A percentile compares a stretch with the other conserved stretches of the same genome.
Conservation (phyloP, 73 alveolate species). For the Stentor coeruleus region DNA sequence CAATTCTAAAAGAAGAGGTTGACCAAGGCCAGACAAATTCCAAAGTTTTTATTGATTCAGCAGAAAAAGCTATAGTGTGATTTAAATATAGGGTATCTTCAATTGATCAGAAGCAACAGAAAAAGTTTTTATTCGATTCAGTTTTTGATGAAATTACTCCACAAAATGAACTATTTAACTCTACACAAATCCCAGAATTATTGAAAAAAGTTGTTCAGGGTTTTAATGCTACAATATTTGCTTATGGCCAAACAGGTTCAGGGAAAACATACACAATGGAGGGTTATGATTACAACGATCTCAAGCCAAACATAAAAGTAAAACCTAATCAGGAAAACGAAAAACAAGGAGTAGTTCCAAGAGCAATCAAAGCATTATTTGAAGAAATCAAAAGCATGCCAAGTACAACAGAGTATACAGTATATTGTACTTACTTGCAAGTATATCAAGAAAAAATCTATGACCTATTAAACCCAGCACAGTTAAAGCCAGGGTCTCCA, state of each 20-base stretch:
- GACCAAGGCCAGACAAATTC: neutral
- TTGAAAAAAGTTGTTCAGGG: constrained; percentile 80
- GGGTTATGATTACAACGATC: constrained; percentile 67
- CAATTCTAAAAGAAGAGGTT: neutral
- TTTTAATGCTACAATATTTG: constrained; percentile 90
- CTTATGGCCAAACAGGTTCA: constrained; percentile 95
- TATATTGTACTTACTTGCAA: constrained; percentile 55
- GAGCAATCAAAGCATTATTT: constrained; percentile 3
- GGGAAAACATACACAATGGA: constrained; percentile 95
- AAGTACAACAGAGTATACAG: constrained; percentile 42
- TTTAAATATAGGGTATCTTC: neutral
- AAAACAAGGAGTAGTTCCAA: neutral
- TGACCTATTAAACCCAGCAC: constrained; percentile 38
- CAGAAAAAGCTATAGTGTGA: neutral
- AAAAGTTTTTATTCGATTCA: constrained; percentile 64
- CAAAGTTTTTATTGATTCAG: neutral
- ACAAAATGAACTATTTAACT: constrained; percentile 63
- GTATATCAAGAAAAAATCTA: constrained; percentile 59
- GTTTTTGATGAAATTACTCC: constrained; percentile 63
- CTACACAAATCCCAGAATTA: constrained; percentile 44
- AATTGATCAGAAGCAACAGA: neutral
- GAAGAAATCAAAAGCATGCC: neutral
- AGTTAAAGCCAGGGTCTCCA: neutral
- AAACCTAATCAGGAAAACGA: neutral
- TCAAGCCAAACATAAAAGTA: neutral